phyloP scores from a whole-genome alignment of 495 filamentous ascomycete genomes.

The Aspergillus avenaceus region DNA sequence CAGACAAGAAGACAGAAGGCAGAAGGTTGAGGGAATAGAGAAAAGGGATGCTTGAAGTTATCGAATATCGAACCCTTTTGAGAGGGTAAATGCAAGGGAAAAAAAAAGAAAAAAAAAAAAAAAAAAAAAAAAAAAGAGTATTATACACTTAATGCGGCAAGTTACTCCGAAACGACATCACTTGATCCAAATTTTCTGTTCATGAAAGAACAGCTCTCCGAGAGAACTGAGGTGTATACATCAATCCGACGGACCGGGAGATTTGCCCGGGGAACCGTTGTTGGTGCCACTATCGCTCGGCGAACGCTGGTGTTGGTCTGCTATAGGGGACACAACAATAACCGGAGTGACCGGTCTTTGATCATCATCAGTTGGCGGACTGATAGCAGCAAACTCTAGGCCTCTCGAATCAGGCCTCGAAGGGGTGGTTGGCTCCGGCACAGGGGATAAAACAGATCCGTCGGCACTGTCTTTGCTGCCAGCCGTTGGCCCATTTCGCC shows the following conservation, averaged over 20 bases:
- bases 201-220: slow-evolving; percentile 9
- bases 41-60: too few relatives aligned
- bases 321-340: slow-evolving; percentile 35
- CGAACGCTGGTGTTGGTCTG: slow-evolving; percentile 20
- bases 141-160: slow-evolving; percentile 23
- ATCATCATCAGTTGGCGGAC: slow-evolving; percentile 24
- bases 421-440: slow-evolving; percentile 32
- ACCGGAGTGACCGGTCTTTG: slow-evolving; percentile 26
- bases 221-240: neutral
- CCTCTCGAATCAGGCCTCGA: slow-evolving; percentile 19
- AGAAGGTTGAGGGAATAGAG: slow-evolving; percentile 10
- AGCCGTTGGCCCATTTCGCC: slow-evolving; percentile 45
- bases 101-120: slow-evolving; percentile 10
- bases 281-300: slow-evolving; percentile 17
- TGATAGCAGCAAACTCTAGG: slow-evolving; percentile 19
- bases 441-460: slow-evolving; percentile 27
- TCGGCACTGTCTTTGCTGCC: slow-evolving; percentile 47
- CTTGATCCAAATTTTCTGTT: slow-evolving; percentile 39
- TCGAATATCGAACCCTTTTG: too few relatives aligned
- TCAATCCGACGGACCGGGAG: slow-evolving; percentile 31
- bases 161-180: slow-evolving; percentile 32
- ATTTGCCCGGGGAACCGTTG: slow-evolving; percentile 25
- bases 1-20: slow-evolving; percentile 12
- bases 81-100: slow-evolving; percentile 15
- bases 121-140: slow-evolving; percentile 14